Evolutionary conservation across 768 basidiomycete species (phyloP), one percentile per base, ranked within the genome.

Genomic region (Lactarius pseudohatsudake): DNA sequence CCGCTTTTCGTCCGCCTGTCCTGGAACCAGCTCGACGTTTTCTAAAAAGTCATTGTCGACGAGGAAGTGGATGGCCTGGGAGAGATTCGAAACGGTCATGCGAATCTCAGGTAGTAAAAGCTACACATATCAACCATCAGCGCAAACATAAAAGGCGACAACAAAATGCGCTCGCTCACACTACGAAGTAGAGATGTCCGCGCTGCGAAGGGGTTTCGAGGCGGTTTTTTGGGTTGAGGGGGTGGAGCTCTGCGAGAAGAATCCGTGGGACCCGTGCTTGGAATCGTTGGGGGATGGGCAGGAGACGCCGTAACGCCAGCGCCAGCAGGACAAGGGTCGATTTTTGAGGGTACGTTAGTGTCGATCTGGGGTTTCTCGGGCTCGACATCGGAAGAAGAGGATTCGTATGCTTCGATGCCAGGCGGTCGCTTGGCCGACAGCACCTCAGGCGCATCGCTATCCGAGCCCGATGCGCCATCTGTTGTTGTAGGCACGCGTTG

Each of bases 11-110:
- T 84, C 79, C 4, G 89, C 89, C 75, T 94, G 86, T 0, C 96
- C 96, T 18, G 91, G 89, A 55, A 81, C 84, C 32, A 90, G 76
- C 75, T 97, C 96, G 2, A 96, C 92, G 36, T 84, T 84, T 55
- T 81, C 79, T 41, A 98, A 77, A 77, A 96, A 94, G 73, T 94
- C 88, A 69, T 98, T 97, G 67, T 91, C 90, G 1, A 92, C 94
- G 20, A 96, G 76, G 76, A 97, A 98, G 36, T 84, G 86, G 69
- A 97, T 92, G 5, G 92, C 93, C 75, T 98, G 96, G 0, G 94
- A 94, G 5, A 98, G 81, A 75, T 95, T 95, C 1, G 94, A 96
- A 4, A 95, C 83, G 0, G 95, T 96, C 69, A 91, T 82, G 34
- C 89, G 86, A 45, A 96, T 94, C 74, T 96, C 94, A 15, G 90